These are phyloP conservation scores for Dryas alaskensis DNA, from an alignment of 306 rosid species.

Conservation along the genomic window DNA sequence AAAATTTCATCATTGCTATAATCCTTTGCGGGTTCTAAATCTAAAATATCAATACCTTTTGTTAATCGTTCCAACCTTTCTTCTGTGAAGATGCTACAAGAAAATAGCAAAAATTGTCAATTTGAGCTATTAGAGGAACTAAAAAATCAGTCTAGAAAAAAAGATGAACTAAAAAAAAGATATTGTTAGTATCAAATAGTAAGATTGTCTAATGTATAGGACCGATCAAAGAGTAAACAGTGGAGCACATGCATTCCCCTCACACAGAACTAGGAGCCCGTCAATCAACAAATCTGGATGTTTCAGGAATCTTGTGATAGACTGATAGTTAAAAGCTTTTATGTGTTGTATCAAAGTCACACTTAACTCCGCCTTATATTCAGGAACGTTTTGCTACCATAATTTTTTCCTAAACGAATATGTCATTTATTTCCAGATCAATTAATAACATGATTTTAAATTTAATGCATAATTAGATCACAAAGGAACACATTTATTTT, in stretches of 20 bases:
- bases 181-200: background rate
- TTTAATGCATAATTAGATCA: background rate
- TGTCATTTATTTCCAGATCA: background rate
- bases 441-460: background rate
- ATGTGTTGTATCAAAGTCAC: background rate
- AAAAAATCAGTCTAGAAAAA: background rate
- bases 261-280: background rate
- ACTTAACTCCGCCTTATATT: background rate
- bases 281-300: background rate
- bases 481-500: background rate
- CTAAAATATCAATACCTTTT: slow-evolving; percentile 56
- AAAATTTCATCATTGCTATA: slow-evolving; percentile 31
- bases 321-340: background rate
- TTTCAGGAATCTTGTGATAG: background rate
- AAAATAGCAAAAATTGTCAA: slow-evolving; percentile 34
- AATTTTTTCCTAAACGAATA: background rate
- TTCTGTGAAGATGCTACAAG: slow-evolving; percentile 87
- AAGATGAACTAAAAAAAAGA: slow-evolving; percentile 8
- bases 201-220: slow-evolving; percentile 1
- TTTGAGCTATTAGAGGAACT: background rate
- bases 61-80: slow-evolving; percentile 90
- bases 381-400: background rate
- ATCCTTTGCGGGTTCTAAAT: slow-evolving; percentile 51
- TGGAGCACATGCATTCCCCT: background rate
- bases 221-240: background rate